Evolutionary conservation across 495 filamentous ascomycete genomes (phyloP).

Genomic region (Astrocystis sublimbata): DNA sequence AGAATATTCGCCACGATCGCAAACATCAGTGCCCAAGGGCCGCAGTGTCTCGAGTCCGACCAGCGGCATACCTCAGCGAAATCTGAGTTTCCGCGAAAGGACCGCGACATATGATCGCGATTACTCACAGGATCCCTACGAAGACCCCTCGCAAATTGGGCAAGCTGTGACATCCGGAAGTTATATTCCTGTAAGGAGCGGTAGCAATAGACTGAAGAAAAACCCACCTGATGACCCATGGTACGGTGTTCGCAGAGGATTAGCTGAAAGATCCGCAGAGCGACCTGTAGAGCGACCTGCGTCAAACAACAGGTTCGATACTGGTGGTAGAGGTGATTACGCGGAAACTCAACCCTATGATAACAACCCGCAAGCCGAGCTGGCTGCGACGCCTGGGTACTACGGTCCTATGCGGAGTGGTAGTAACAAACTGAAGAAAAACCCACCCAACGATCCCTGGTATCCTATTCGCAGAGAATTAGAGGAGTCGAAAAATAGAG

Average conservation of each 20-base stretch:
- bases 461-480: constrained; percentile 34
- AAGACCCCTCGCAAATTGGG: constrained; percentile 21
- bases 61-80: constrained; percentile 43
- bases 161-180: constrained; percentile 30
- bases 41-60: constrained; percentile 23
- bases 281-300: too few species aligned
- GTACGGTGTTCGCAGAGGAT: constrained; percentile 35
- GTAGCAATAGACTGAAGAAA: constrained; percentile 52
- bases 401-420: constrained; percentile 39
- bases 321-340: too few species aligned
- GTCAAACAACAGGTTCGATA: too few species aligned
- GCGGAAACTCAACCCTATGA: constrained; percentile 27
- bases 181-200: constrained; percentile 37
- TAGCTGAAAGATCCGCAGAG: too few species aligned
- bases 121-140: constrained; percentile 28
- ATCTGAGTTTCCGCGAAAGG: constrained; percentile 53
- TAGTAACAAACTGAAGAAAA: constrained; percentile 52
- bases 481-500: constrained; percentile 26
- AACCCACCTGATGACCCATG: constrained; percentile 45
- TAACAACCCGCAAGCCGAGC: constrained; percentile 23
- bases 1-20: constrained; percentile 30
- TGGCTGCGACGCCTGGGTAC: constrained; percentile 27
- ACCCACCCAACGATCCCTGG: constrained; percentile 43
- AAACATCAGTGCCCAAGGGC: constrained; percentile 32
- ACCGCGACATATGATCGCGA: constrained; percentile 41